These are phyloP conservation scores for Cladorrhinum sp. DNA, from an alignment of 2,329 filamentous ascomycete species.

Conservation along the genomic window DNA sequence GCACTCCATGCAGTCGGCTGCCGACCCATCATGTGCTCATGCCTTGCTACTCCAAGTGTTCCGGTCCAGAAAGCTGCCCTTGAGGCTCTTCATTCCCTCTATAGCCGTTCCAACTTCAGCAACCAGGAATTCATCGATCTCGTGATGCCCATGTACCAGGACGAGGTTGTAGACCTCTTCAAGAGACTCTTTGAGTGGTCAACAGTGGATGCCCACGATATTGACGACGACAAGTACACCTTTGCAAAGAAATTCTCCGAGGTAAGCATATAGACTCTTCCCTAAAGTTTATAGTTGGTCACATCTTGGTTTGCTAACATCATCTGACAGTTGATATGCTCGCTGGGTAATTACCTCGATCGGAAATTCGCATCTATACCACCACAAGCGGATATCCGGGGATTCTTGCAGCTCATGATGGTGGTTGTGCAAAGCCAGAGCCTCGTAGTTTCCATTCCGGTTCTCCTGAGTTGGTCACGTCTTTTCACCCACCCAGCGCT, in stretches of 20 bases:
- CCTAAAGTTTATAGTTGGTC: background rate
- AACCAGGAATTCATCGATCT: constrained; percentile 76
- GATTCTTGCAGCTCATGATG: constrained; percentile 76
- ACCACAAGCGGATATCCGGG: constrained; percentile 61
- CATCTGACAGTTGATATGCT: constrained; percentile 68
- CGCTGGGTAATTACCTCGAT: constrained; percentile 79
- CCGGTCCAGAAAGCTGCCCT: constrained; percentile 76
- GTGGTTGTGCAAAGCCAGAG: constrained; percentile 80
- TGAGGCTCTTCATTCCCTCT: constrained; percentile 80
- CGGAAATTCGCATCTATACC: constrained; percentile 69
- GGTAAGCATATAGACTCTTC: constrained; percentile 46
- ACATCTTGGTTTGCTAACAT: constrained; percentile 13
- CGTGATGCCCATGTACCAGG: constrained; percentile 74
- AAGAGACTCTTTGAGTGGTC: constrained; percentile 78
- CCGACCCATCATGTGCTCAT: constrained; percentile 67
- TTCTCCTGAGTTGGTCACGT: constrained; percentile 85
- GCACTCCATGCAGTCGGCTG: constrained; percentile 71
- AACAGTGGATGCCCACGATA: constrained; percentile 71
- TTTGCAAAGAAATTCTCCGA: constrained; percentile 93
- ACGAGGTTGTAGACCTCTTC: constrained; percentile 68
- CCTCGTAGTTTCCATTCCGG: constrained; percentile 87
- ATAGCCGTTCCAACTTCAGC: constrained; percentile 69
- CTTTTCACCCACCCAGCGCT: constrained; percentile 72
- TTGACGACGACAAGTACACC: constrained; percentile 88
- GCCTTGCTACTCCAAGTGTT: constrained; percentile 67